Percentiles rank a stretch among this genome's conserved stretches.
These are phyloP conservation scores for Scortechinia acanthostroma DNA, from an alignment of 2,329 filamentous ascomycete species.

Conservation along the genomic window DNA sequence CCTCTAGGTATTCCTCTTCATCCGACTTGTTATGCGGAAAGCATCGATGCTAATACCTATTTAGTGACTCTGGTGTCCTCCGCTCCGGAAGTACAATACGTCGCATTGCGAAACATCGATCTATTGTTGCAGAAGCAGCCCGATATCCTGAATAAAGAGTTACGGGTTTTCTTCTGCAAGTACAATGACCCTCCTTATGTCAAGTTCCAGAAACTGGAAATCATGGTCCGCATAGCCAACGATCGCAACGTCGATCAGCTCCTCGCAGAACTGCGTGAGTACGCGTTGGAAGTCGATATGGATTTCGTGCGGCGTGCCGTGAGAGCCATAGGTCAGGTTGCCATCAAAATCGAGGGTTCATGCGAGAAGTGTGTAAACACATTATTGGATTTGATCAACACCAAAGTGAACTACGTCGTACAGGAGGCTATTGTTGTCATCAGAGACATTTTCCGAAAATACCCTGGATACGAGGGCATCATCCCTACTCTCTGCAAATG, in stretches of 20 bases:
- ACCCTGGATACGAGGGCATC: conserved; percentile 94
- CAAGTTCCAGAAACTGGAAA: conserved; percentile 94
- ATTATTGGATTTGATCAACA: conserved; percentile 85
- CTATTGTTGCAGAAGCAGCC: conserved; percentile 90
- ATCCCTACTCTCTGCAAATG: conserved; percentile 94
- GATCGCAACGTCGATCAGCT: conserved; percentile 94
- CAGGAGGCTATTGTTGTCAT: conserved; percentile 98
- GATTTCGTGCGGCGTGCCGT: conserved; percentile 92
- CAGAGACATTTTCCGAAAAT: conserved; percentile 96
- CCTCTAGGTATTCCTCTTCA: conserved; percentile 41
- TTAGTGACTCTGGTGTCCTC: conserved; percentile 86
- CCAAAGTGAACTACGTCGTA: conserved; percentile 97
- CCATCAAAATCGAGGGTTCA: conserved; percentile 94
- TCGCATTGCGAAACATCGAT: conserved; percentile 92
- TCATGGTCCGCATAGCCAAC: conserved; percentile 98
- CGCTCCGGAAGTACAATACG: conserved; percentile 93
- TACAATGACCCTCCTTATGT: conserved; percentile 98
- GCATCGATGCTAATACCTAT: not conserved
- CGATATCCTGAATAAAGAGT: conserved; percentile 92
- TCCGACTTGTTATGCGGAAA: no score
- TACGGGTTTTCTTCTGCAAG: conserved; percentile 99
- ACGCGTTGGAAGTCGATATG: conserved; percentile 97
- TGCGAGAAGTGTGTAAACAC: conserved; percentile 95
- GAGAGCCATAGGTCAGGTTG: conserved; percentile 92
- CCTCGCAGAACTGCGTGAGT: conserved; percentile 89